phyloP scores from a whole-genome alignment of 257 asterid species.

The Solanum habrochaites region DNA sequence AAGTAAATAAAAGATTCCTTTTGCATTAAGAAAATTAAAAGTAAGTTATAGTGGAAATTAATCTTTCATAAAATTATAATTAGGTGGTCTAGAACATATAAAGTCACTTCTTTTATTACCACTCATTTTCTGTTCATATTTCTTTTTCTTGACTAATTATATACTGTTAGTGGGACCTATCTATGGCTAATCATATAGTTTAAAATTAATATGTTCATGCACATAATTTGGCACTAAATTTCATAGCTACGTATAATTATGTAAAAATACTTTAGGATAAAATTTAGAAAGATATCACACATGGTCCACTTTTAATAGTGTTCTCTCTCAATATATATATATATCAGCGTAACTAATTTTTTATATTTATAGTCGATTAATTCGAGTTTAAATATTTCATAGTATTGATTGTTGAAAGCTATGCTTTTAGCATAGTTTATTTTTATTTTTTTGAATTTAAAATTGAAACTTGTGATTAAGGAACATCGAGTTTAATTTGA shows the following conservation, averaged over 20 bases:
- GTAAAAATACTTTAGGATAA: neutral
- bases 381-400: no score
- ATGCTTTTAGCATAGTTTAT: no score
- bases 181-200: slow-evolving; percentile 18
- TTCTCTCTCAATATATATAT: no score
- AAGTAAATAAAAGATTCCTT: neutral
- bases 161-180: slow-evolving; percentile 18
- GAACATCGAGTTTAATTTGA: no score
- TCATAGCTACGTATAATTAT: slow-evolving; percentile 1
- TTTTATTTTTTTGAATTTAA: no score
- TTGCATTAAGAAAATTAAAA: slow-evolving; percentile 22
- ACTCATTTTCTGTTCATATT: slow-evolving; percentile 10
- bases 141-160: slow-evolving; percentile 13
- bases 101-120: neutral
- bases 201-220: slow-evolving; percentile 4
- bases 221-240: slow-evolving; percentile 35
- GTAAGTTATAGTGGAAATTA: slow-evolving; percentile 1
- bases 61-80: neutral
- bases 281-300: neutral
- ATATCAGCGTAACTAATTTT: no score
- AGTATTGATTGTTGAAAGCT: no score
- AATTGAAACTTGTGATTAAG: no score
- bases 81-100: neutral
- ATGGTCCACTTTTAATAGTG: no score
- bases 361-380: no score